These are phyloP conservation scores for Cyclotella choctawhatcheeana DNA, from an alignment of 108 stramenopile genomes.

Conservation along the genomic window DNA sequence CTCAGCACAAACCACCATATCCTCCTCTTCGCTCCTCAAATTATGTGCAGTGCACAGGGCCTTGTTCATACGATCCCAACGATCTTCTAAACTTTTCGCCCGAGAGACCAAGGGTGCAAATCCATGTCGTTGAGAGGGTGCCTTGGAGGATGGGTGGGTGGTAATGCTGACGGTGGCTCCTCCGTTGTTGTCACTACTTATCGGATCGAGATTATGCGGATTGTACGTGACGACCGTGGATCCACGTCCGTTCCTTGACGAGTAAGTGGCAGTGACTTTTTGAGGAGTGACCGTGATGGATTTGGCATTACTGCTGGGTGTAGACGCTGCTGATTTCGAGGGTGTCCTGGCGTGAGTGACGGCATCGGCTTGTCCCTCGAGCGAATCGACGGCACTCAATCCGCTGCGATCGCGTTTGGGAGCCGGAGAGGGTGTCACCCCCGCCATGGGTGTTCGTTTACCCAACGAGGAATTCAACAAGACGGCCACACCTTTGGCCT, in stretches of 20 bases:
- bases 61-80: constrained; percentile 64
- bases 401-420: constrained; percentile 16
- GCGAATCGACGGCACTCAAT: neutral
- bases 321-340: neutral
- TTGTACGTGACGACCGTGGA: neutral
- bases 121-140: constrained; percentile 81
- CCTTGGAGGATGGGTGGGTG: constrained; percentile 34
- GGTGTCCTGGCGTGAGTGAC: neutral
- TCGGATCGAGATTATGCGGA: neutral
- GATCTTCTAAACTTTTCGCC: constrained; percentile 74
- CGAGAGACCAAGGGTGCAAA: constrained; percentile 90
- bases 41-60: constrained; percentile 56
- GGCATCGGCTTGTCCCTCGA: neutral
- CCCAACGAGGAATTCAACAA: constrained; percentile 11
- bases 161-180: constrained; percentile 8
- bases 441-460: constrained; percentile 15
- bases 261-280: constrained; percentile 6
- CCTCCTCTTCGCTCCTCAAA: constrained; percentile 55
- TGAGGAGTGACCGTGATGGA: constrained; percentile 6
- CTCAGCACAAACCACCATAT: constrained; percentile 35
- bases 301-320: constrained; percentile 1
- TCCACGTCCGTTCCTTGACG: neutral
- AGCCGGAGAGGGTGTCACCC: constrained; percentile 33
- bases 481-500: neutral
- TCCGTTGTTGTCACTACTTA: neutral